A percentile compares a stretch with the other conserved stretches of the same genome.
phyloP scores from a whole-genome alignment of 805 yeast genomes.

The Lipomyces starkeyi region DNA sequence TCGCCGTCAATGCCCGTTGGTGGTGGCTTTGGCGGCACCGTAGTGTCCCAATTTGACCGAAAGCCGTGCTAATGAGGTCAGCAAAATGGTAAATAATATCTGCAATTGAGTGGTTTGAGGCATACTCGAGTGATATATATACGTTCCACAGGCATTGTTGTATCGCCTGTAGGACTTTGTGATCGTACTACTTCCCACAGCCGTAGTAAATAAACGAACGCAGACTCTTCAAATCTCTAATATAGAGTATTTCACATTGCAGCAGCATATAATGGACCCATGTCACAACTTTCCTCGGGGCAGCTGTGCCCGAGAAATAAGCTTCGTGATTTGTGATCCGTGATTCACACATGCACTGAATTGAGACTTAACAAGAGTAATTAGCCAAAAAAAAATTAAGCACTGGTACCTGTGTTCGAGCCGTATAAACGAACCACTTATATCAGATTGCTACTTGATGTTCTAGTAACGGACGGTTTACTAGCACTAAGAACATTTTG shows the following conservation, averaged over 20 bases:
- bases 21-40: slow-evolving; percentile 67
- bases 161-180: background rate
- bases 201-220: background rate
- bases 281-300: background rate
- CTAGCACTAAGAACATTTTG: background rate
- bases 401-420: too few relatives aligned
- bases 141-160: slow-evolving; percentile 20
- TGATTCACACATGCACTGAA: too few relatives aligned
- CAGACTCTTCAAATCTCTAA: background rate
- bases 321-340: background rate
- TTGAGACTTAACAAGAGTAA: too few relatives aligned
- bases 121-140: slow-evolving; percentile 24
- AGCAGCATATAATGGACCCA: background rate
- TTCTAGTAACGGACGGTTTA: background rate
- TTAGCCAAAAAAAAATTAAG: too few relatives aligned
- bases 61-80: slow-evolving; percentile 70
- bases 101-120: background rate
- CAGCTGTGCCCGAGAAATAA: background rate
- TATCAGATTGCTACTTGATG: too few relatives aligned
- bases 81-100: background rate
- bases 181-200: background rate
- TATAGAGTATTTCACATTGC: background rate
- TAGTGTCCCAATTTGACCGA: slow-evolving; percentile 81
- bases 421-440: too few relatives aligned
- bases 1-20: slow-evolving; percentile 93